Evolutionary conservation across 148 eudicot species (phyloP).

Genomic region (Rhododendron vialii): DNA sequence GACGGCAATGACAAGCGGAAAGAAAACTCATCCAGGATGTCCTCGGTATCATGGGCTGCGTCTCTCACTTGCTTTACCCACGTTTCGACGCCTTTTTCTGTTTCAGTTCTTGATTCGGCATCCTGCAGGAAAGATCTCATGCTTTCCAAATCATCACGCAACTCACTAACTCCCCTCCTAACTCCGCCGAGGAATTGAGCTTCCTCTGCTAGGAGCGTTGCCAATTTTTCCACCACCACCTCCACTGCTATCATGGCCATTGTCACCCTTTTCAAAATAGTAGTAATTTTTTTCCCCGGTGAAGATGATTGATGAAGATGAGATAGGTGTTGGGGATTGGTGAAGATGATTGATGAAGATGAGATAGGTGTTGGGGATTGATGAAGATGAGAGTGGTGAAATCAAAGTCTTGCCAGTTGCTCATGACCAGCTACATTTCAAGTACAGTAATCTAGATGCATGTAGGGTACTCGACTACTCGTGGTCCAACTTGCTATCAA

Average conservation of each 20-base stretch:
- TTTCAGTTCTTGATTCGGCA: constrained; percentile 10
- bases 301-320: background rate
- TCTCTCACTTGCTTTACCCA: constrained; percentile 13
- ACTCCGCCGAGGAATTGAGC: constrained; percentile 4
- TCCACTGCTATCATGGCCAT: background rate
- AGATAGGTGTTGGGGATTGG: background rate
- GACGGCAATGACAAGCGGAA: background rate
- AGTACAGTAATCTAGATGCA: too few relatives aligned
- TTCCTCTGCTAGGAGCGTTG: background rate
- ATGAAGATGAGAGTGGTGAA: too few relatives aligned
- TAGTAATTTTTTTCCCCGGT: background rate
- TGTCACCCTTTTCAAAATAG: background rate
- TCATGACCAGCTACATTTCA: too few relatives aligned
- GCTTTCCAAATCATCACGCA: constrained; percentile 10
- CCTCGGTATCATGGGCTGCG: constrained; percentile 1
- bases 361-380: background rate
- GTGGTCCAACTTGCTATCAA: too few relatives aligned
- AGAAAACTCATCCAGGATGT: constrained; percentile 3
- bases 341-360: too few relatives aligned
- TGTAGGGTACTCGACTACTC: too few relatives aligned
- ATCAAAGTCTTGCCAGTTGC: too few relatives aligned
- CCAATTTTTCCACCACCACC: constrained; percentile 3
- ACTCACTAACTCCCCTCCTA: background rate
- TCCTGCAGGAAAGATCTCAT: background rate
- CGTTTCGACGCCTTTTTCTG: background rate